Evolutionary conservation across 257 asterid species (phyloP).

Genomic region (Gentiana straminea): DNA sequence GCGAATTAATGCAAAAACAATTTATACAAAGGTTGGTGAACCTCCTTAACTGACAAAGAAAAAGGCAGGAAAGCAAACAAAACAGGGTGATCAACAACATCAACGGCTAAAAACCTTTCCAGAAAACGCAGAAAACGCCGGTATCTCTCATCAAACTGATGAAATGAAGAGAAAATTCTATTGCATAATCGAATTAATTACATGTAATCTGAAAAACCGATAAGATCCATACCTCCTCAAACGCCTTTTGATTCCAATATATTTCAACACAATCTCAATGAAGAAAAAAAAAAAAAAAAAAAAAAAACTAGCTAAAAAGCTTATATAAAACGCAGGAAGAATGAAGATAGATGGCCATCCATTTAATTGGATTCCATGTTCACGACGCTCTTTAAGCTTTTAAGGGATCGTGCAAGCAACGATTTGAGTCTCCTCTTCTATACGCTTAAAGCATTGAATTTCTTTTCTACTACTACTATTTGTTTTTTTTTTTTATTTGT

Average conservation of each 20-base stretch:
- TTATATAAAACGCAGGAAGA: background rate
- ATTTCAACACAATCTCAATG: slow-evolving; percentile 17
- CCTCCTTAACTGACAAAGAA: background rate
- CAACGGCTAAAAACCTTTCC: background rate
- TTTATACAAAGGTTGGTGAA: background rate
- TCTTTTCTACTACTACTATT: too few species aligned
- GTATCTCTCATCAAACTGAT: slow-evolving; percentile 1
- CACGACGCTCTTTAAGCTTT: background rate
- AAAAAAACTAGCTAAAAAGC: background rate
- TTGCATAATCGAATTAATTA: too few species aligned
- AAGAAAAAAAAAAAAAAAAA: slow-evolving; percentile 25
- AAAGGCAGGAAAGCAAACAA: background rate
- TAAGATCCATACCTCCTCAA: slow-evolving; percentile 28
- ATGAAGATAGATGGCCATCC: background rate
- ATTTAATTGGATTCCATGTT: too few species aligned
- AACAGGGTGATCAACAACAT: background rate
- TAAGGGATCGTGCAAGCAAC: slow-evolving; percentile 58
- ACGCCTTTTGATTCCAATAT: slow-evolving; percentile 3
- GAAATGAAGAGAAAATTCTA: too few species aligned
- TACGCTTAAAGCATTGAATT: too few species aligned
- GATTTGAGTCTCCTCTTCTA: slow-evolving; percentile 8
- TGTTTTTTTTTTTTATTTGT: too few species aligned
- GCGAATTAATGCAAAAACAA: slow-evolving; percentile 6
- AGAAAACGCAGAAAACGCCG: background rate
- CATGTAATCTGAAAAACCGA: background rate